phyloP scores from a whole-genome alignment of 441 rosid genomes.

The Erysimum cheiri region DNA sequence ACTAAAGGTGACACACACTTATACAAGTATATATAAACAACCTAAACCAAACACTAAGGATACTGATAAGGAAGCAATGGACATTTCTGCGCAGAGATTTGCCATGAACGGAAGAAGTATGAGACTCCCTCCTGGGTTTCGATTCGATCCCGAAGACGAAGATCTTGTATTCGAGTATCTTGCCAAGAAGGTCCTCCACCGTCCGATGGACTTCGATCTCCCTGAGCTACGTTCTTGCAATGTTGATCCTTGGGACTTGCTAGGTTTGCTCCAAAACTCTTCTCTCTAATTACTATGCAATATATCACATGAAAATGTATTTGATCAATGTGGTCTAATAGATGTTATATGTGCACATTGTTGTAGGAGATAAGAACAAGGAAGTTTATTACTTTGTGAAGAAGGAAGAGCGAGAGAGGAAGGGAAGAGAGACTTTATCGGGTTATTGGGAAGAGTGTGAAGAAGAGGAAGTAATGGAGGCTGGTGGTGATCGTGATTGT shows the following conservation, averaged over 20 bases:
- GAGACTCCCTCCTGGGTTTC: slow-evolving; percentile 47
- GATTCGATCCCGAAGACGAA: slow-evolving; percentile 44
- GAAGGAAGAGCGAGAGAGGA: slow-evolving; percentile 46
- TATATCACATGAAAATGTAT: slow-evolving; percentile 5
- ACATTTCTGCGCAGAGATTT: slow-evolving; percentile 46
- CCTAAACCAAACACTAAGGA: slow-evolving; percentile 38
- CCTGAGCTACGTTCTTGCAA: slow-evolving; percentile 47
- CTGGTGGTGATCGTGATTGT: slow-evolving; percentile 24
- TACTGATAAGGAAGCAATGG: slow-evolving; percentile 36
- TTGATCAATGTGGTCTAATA: slow-evolving; percentile 23
- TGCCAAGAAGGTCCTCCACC: slow-evolving; percentile 42
- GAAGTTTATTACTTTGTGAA: slow-evolving; percentile 46
- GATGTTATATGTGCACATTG: background rate
- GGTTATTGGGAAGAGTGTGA: slow-evolving; percentile 41
- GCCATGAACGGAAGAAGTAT: slow-evolving; percentile 46
- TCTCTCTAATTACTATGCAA: background rate
- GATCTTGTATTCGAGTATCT: slow-evolving; percentile 49
- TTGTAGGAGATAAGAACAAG: slow-evolving; percentile 46
- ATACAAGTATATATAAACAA: slow-evolving; percentile 37
- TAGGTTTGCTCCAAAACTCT: slow-evolving; percentile 36
- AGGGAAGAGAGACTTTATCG: slow-evolving; percentile 36
- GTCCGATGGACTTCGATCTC: slow-evolving; percentile 46
- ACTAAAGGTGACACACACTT: slow-evolving; percentile 36
- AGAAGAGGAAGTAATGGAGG: slow-evolving; percentile 38
- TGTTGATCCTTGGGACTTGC: slow-evolving; percentile 49